A percentile compares a stretch with the other conserved stretches of the same genome.
Conservation (phyloP, 148 eudicot genomes). For the Tetragonia tetragonoides region DNA sequence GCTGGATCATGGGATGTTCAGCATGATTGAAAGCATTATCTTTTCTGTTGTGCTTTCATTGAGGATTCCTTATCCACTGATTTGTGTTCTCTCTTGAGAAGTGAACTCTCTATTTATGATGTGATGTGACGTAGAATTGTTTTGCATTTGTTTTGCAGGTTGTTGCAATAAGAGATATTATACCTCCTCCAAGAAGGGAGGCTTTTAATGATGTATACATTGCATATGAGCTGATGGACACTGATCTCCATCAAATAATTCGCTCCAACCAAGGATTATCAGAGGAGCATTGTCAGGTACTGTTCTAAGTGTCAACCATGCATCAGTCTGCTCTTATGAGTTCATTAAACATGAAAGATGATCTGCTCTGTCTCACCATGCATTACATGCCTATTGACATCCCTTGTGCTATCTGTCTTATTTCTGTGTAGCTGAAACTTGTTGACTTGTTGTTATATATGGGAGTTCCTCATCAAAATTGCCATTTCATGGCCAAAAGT, state of each 20-base stretch:
- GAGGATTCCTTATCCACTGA: background rate
- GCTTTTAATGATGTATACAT: slow-evolving; percentile 88
- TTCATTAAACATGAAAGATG: background rate
- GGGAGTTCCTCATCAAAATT: background rate
- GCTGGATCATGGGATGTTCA: background rate
- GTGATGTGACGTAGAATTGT: background rate
- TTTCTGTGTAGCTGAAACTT: background rate
- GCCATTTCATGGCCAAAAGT: background rate
- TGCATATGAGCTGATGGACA: slow-evolving; percentile 95
- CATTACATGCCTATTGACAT: background rate
- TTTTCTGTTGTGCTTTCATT: background rate
- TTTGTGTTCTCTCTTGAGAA: background rate
- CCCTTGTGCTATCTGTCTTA: background rate
- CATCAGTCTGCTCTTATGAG: too few relatives aligned
- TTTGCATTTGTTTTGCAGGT: slow-evolving; percentile 47
- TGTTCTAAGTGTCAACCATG: background rate
- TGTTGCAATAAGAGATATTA: slow-evolving; percentile 93
- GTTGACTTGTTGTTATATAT: too few relatives aligned
- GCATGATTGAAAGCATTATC: background rate
- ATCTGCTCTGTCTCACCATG: background rate
- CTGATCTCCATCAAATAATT: slow-evolving; percentile 94
- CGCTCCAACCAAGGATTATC: slow-evolving; percentile 90
- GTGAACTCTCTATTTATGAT: background rate
- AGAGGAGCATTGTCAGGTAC: slow-evolving; percentile 95
- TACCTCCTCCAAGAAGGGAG: slow-evolving; percentile 83